Conservation (phyloP, 345 rosid species). For the Passiflora organensis region DNA sequence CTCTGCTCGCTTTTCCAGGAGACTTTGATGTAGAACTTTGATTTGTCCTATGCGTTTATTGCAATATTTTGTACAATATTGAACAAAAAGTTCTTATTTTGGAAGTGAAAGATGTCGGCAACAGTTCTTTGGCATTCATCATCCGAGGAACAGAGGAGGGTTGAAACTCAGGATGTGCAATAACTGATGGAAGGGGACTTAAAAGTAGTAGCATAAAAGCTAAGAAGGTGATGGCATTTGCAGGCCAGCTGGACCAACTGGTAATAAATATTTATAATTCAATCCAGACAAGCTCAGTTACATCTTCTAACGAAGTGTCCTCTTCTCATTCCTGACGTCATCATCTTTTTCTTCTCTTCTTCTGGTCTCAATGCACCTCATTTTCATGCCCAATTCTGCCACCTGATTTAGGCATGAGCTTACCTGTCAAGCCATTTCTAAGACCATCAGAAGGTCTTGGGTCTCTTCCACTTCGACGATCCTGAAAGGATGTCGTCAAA, state of each 20-base stretch:
- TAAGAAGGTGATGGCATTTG: not conserved
- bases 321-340: conserved; percentile 20
- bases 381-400: conserved; percentile 10
- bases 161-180: no score
- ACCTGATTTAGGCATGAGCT: conserved; percentile 18
- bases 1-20: no score
- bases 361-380: conserved; percentile 5
- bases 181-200: not conserved
- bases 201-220: not conserved
- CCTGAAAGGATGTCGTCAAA: conserved; percentile 24
- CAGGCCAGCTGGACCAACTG: conserved; percentile 14
- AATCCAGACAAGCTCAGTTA: conserved; percentile 4
- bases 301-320: conserved; percentile 7
- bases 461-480: conserved; percentile 35
- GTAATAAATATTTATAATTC: conserved; percentile 12
- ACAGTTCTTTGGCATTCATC: no score
- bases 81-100: no score
- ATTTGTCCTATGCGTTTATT: no score
- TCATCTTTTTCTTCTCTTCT: conserved; percentile 21
- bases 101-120: no score
- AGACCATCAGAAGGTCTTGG: conserved; percentile 12
- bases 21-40: no score
- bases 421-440: conserved; percentile 15
- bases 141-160: no score
- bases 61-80: no score